A percentile compares a stretch with the other conserved stretches of the same genome.
These are phyloP conservation scores for Chloroidium sp. DNA, from an alignment of 163 green algal genomes.

Conservation along the genomic window DNA sequence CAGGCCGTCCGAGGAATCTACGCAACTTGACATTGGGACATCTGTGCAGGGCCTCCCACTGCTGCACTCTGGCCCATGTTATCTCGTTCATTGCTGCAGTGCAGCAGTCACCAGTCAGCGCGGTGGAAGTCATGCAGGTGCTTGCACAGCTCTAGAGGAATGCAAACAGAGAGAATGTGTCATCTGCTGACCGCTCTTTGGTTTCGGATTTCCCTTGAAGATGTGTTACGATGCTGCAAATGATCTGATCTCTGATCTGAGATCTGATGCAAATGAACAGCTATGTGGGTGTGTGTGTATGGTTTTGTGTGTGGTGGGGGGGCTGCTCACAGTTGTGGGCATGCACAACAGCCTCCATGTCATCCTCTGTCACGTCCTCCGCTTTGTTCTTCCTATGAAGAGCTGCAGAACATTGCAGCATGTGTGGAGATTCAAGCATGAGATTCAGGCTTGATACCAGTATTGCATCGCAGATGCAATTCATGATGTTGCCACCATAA, in stretches of 20 bases:
- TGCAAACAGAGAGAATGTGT: no score
- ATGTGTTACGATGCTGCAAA: no score
- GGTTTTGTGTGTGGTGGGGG: no score
- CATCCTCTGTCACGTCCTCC: constrained; percentile 79
- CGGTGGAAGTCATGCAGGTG: no score
- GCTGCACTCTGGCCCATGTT: constrained; percentile 50
- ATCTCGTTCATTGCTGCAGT: constrained; percentile 54
- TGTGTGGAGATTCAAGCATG: background rate
- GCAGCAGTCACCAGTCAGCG: constrained; percentile 24
- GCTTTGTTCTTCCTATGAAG: constrained; percentile 89
- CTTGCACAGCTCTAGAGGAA: no score
- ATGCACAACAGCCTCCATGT: constrained; percentile 84
- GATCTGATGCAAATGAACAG: background rate
- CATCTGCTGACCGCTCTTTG: no score
- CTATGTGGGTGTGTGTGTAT: background rate
- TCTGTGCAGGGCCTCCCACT: constrained; percentile 50
- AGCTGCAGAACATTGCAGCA: constrained; percentile 39
- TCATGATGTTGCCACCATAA: background rate
- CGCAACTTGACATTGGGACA: constrained; percentile 70
- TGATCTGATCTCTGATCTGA: no score
- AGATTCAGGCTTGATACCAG: background rate
- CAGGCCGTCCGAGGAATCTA: constrained; percentile 76
- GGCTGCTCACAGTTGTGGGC: constrained; percentile 72
- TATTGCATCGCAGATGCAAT: constrained; percentile 1
- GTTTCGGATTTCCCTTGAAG: no score